Percentiles rank a stretch among this genome's conserved stretches.
Evolutionary conservation across 2,329 filamentous ascomycete species (phyloP).

Genomic region (Byssothecium circinans): DNA sequence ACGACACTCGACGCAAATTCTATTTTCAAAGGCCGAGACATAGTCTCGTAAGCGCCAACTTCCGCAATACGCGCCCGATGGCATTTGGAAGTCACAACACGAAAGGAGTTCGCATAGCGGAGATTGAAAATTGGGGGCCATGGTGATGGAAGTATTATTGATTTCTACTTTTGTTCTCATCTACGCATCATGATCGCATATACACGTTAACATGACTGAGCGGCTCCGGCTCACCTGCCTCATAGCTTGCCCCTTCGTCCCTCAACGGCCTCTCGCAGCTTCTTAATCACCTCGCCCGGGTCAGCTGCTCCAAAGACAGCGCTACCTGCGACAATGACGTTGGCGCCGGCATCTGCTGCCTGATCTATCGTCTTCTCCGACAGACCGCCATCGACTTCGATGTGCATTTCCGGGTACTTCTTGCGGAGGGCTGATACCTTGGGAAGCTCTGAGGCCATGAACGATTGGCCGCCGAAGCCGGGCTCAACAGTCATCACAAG

Average conservation of each 20-base stretch:
- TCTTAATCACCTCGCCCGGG: conserved; percentile 81
- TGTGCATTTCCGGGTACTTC: conserved; percentile 88
- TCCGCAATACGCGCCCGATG: neutral
- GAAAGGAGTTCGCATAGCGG: neutral
- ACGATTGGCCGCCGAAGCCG: conserved; percentile 96
- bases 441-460: conserved; percentile 93
- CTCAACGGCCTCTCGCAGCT: conserved; percentile 78
- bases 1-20: neutral
- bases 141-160: neutral
- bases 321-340: conserved; percentile 96
- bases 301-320: conserved; percentile 93
- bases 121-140: neutral
- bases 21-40: neutral
- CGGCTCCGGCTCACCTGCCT: conserved; percentile 18
- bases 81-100: neutral
- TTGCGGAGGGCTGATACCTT: conserved; percentile 84
- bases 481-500: conserved; percentile 98
- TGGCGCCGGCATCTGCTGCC: conserved; percentile 92
- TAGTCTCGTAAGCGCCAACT: neutral
- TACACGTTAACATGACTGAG: conserved; percentile 1
- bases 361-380: conserved; percentile 88
- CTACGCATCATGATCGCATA: conserved; percentile 1
- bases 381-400: conserved; percentile 94
- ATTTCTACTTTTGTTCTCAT: conserved; percentile 2
- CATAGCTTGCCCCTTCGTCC: conserved; percentile 50